Conservation (phyloP, 495 filamentous ascomycete species). For the Aspergillus incahuasiensis region DNA sequence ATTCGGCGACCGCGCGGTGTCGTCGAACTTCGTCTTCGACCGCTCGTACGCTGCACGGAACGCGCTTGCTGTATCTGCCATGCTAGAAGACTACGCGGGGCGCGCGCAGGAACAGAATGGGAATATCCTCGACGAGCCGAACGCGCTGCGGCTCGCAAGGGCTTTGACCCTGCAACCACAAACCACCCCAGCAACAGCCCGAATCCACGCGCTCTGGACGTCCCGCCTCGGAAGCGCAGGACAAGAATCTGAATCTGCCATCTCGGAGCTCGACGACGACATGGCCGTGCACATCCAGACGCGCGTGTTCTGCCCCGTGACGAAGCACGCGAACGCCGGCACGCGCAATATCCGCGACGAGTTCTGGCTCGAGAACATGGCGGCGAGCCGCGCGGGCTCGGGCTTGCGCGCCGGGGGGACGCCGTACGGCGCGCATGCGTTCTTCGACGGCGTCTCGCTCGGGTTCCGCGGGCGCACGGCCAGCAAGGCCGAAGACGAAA, state of each 20-base stretch:
- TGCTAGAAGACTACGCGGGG: not conserved
- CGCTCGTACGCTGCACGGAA: not conserved
- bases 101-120: too few species aligned
- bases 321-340: not conserved
- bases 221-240: not conserved
- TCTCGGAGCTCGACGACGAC: not conserved
- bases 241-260: not conserved
- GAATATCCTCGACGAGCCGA: not conserved
- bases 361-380: not conserved
- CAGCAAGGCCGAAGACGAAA: not conserved
- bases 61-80: not conserved
- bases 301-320: not conserved
- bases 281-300: not conserved
- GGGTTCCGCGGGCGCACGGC: not conserved
- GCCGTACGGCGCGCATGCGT: not conserved
- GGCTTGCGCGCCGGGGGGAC: not conserved
- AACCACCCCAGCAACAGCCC: not conserved
- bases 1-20: not conserved
- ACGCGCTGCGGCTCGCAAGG: not conserved
- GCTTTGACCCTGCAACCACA: not conserved
- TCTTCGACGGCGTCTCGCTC: not conserved
- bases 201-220: not conserved
- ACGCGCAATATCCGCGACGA: not conserved
- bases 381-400: not conserved
- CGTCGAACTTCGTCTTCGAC: not conserved